Evolutionary conservation across 352 stramenopile species (phyloP), one percentile per base, ranked within the genome.

Genomic region (Globisporangium cederbergense): DNA sequence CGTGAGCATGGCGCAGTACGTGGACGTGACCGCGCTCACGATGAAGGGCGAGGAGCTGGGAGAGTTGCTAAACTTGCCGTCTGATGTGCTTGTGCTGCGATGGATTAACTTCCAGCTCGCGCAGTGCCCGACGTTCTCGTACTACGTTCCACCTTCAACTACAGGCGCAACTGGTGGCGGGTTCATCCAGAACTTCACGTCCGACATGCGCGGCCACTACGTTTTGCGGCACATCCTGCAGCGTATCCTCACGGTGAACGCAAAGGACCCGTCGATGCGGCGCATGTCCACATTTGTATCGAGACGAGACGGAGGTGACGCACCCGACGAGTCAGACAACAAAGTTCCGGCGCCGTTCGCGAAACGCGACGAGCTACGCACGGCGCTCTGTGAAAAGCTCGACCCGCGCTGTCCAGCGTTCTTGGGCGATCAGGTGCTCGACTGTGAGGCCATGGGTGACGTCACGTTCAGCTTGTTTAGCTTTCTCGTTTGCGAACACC

Each of bases 101-200:
- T 91, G 83, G 83, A 86, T 88, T 58, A 91, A 89, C 56, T 83
- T 81, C 10, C 79, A 90, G 34, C 56, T 88, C 4, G 69, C 76
- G 20, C 77, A 83, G 47, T 77, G 71, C 47, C 49, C 62, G 13
- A 79, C 60, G 0, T 74, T 82, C 30, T 66, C 46, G 30, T 72
- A 81, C 42, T 72, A 66, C 5, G 65, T 49, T 2, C 34, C 64
- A 1, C 63, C 55, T 14, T 58, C 45, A 6, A 34, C 36, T 4
- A 14, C 52, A 7, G 11, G 11, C 28, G 49, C 20, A 9, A 2
- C 52, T 3, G 6, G 11, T 18, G 49, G 49, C 2, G 77, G 74
- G 1, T 83, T 90, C 34, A 78, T 90, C 40, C 83, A 90, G 58
- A 91, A 91, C 42, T 91, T 87, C 43, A 78, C 73, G 11, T 78